These are phyloP conservation scores for Agroathelia rolfsii DNA, from an alignment of 1,284 basidiomycete genomes.

Conservation along the genomic window DNA sequence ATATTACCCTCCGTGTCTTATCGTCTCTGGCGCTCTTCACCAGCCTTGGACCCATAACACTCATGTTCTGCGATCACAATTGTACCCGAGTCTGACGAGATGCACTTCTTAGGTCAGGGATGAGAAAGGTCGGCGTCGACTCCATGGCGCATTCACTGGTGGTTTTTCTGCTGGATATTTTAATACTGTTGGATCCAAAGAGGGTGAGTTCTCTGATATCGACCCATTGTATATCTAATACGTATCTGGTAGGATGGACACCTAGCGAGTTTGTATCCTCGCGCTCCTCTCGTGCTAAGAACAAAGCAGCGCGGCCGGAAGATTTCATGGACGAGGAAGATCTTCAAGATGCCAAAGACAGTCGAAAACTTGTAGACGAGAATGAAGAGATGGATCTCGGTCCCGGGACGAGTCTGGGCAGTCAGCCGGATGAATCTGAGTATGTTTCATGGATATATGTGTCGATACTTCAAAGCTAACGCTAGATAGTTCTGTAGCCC, in stretches of 20 bases:
- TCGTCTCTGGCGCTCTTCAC: too few species aligned
- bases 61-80: conserved; percentile 1
- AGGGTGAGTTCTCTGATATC: conserved; percentile 44
- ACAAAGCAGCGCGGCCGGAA: conserved; percentile 56
- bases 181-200: conserved; percentile 92
- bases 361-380: conserved; percentile 65
- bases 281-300: conserved; percentile 60
- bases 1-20: not conserved
- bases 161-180: conserved; percentile 97
- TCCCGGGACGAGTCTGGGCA: conserved; percentile 47
- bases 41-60: too few species aligned
- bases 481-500: conserved; percentile 43
- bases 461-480: conserved; percentile 6
- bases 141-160: conserved; percentile 97
- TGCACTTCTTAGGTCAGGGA: conserved; percentile 62
- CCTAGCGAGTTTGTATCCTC: conserved; percentile 89
- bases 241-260: conserved; percentile 67
- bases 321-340: conserved; percentile 99
- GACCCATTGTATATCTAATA: conserved; percentile 1
- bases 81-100: conserved; percentile 14
- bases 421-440: not conserved
- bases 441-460: too few species aligned
- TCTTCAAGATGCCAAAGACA: conserved; percentile 69
- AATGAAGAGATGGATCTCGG: conserved; percentile 65
- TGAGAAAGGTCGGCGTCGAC: conserved; percentile 83